These are phyloP conservation scores for Penicillium ochrochloron DNA, from an alignment of 495 filamentous ascomycete genomes.

Conservation along the genomic window DNA sequence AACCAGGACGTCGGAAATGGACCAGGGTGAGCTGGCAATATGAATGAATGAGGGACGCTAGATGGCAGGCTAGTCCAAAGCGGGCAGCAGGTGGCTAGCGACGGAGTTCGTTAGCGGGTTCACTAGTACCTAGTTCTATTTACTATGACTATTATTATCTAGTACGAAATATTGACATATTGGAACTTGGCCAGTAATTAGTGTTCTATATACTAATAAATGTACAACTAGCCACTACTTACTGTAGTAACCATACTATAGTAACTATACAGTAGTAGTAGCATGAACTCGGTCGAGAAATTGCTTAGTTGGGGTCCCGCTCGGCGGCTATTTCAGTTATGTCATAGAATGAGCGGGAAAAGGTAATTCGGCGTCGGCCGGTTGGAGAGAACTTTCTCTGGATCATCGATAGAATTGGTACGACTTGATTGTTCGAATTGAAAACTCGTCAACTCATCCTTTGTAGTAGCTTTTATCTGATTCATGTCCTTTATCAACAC, in stretches of 20 bases:
- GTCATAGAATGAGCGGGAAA: conserved; percentile 21
- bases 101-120: conserved; percentile 1
- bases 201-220: too few relatives aligned
- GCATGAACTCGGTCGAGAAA: neutral
- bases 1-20: neutral
- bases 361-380: neutral
- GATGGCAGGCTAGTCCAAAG: neutral
- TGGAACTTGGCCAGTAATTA: too few relatives aligned
- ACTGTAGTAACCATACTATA: neutral
- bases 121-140: neutral
- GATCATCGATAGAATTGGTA: neutral
- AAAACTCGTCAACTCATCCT: neutral
- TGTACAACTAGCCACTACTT: neutral
- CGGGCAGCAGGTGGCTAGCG: neutral
- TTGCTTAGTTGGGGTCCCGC: neutral
- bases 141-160: neutral
- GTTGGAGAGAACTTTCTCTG: neutral
- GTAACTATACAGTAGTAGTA: too few relatives aligned
- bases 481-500: neutral
- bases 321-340: conserved; percentile 18
- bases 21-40: conserved; percentile 1
- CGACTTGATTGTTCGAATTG: neutral
- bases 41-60: neutral
- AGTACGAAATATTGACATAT: neutral
- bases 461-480: neutral